These are phyloP conservation scores for Psilocybe mexicana DNA, from an alignment of 1,284 basidiomycete genomes.

Conservation along the genomic window DNA sequence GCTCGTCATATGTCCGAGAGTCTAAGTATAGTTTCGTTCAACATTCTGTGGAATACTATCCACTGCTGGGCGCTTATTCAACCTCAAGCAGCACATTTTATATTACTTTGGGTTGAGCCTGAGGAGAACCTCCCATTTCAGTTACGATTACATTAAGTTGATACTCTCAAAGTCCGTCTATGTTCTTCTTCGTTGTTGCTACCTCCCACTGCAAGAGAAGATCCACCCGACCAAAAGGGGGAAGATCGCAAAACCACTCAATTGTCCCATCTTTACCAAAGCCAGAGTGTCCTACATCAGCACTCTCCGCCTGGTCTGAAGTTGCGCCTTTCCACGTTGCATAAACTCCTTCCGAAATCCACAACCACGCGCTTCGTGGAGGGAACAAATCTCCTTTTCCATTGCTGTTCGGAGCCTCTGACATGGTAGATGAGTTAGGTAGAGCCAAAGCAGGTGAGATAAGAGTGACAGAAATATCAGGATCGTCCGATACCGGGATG, in stretches of 20 bases:
- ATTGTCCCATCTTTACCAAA: slow-evolving; percentile 34
- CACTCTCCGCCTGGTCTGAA: slow-evolving; percentile 19
- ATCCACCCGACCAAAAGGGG: not conserved
- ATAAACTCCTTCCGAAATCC: slow-evolving; percentile 25
- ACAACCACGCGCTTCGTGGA: no score
- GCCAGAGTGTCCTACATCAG: slow-evolving; percentile 5
- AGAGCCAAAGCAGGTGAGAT: slow-evolving; percentile 24
- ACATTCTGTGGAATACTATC: no score
- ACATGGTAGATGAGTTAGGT: not conserved
- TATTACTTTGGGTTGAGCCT: no score
- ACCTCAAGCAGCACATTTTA: no score
- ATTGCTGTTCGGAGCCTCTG: slow-evolving; percentile 11
- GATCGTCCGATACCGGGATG: slow-evolving; percentile 36
- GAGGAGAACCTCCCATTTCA: no score
- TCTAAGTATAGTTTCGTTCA: no score
- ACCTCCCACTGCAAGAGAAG: slow-evolving; percentile 6
- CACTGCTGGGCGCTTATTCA: no score
- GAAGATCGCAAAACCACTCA: slow-evolving; percentile 29
- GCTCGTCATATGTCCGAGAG: no score
- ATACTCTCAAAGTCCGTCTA: no score
- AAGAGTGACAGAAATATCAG: slow-evolving; percentile 29
- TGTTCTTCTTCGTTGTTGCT: not conserved
- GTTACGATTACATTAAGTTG: no score
- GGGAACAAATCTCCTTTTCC: slow-evolving; percentile 3
- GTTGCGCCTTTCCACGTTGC: slow-evolving; percentile 36